phyloP scores from a whole-genome alignment of 768 basidiomycete genomes.

The Lentinula boryana region DNA sequence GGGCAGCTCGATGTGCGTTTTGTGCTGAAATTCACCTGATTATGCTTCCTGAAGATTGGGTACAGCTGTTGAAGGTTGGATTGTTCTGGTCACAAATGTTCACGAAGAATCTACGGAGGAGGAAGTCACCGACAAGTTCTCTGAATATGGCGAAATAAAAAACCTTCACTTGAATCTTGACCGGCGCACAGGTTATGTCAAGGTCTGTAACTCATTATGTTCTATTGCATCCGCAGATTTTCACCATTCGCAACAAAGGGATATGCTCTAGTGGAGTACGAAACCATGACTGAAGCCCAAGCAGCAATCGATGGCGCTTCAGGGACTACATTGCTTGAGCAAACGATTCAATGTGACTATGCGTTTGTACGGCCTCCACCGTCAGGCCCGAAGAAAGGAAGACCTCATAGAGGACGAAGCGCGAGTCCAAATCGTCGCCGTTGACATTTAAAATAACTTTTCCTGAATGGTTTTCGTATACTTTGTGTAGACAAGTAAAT shows the following conservation, averaged over 20 bases:
- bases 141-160: slow-evolving; percentile 95
- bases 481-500: neutral
- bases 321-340: slow-evolving; percentile 79
- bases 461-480: neutral
- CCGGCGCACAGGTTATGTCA: slow-evolving; percentile 96
- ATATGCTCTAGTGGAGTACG: slow-evolving; percentile 97
- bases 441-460: slow-evolving; percentile 15
- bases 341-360: slow-evolving; percentile 84
- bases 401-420: slow-evolving; percentile 67
- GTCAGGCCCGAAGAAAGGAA: slow-evolving; percentile 72
- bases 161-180: slow-evolving; percentile 97
- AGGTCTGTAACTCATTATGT: slow-evolving; percentile 45
- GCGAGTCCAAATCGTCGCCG: slow-evolving; percentile 72
- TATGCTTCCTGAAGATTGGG: neutral
- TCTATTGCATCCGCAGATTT: neutral
- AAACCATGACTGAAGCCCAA: slow-evolving; percentile 91
- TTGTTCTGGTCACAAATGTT: slow-evolving; percentile 91
- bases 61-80: slow-evolving; percentile 97
- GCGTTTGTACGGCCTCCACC: slow-evolving; percentile 89
- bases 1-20: slow-evolving; percentile 81
- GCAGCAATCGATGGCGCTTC: slow-evolving; percentile 88
- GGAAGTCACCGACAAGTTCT: slow-evolving; percentile 93
- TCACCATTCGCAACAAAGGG: slow-evolving; percentile 49
- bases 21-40: slow-evolving; percentile 4
- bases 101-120: slow-evolving; percentile 99